These are phyloP conservation scores for Flueggea neowawraea DNA, from an alignment of 441 rosid genomes.

Conservation along the genomic window DNA sequence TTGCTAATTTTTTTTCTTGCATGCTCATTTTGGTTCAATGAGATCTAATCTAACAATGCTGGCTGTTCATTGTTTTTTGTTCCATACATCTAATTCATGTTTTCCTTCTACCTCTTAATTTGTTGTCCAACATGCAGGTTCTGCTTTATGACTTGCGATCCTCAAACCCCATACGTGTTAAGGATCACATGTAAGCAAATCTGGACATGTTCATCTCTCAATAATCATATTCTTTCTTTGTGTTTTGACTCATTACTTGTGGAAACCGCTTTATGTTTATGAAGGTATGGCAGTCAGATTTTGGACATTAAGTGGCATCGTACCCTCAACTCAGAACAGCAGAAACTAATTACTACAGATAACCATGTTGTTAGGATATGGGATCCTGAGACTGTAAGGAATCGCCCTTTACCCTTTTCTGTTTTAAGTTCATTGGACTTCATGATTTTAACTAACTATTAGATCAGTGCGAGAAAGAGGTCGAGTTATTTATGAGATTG, in stretches of 20 bases:
- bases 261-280: slow-evolving; percentile 14
- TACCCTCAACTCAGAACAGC: slow-evolving; percentile 67
- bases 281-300: slow-evolving; percentile 89
- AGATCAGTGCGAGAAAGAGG: too few relatives aligned
- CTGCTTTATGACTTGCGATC: slow-evolving; percentile 88
- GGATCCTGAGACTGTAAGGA: slow-evolving; percentile 89
- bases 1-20: too few relatives aligned
- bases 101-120: background rate
- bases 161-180: slow-evolving; percentile 66
- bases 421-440: too few relatives aligned
- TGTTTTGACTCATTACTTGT: slow-evolving; percentile 11
- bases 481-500: too few relatives aligned
- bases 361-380: slow-evolving; percentile 84
- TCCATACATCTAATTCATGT: background rate
- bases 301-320: slow-evolving; percentile 91
- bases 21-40: too few relatives aligned
- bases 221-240: background rate
- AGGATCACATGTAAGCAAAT: slow-evolving; percentile 85
- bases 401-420: background rate
- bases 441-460: too few relatives aligned
- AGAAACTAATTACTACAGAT: slow-evolving; percentile 78
- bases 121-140: slow-evolving; percentile 45
- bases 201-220: slow-evolving; percentile 5
- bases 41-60: too few relatives aligned
- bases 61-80: too few relatives aligned